Conservation (phyloP, 2,329 filamentous ascomycete genomes). For the Chaetomiaceae sp. region DNA sequence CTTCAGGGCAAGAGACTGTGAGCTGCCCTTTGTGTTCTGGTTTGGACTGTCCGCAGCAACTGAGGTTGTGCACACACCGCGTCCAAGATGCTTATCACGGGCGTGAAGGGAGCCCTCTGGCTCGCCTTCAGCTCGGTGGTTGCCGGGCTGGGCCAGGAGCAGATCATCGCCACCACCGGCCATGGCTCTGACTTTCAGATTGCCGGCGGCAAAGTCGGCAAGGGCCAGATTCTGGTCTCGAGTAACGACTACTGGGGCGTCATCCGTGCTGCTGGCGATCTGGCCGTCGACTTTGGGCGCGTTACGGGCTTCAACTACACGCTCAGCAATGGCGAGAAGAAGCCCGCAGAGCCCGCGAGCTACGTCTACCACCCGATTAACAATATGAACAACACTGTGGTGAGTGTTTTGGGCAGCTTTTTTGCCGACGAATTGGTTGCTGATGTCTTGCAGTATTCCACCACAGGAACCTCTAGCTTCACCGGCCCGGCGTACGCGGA, state of each 20-base stretch:
- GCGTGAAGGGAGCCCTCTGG: slow-evolving; percentile 22
- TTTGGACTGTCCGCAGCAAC: neutral
- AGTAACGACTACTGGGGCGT: slow-evolving; percentile 62
- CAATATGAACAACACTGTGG: slow-evolving; percentile 43
- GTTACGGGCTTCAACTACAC: slow-evolving; percentile 63
- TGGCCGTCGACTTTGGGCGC: slow-evolving; percentile 65
- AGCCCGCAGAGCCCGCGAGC: slow-evolving; percentile 31
- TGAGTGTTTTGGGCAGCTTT: slow-evolving; percentile 26
- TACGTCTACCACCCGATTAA: slow-evolving; percentile 43
- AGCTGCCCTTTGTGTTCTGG: neutral
- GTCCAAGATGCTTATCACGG: slow-evolving; percentile 21
- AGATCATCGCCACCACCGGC: slow-evolving; percentile 39
- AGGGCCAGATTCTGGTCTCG: slow-evolving; percentile 51
- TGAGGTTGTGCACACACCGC: neutral
- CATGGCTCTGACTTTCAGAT: slow-evolving; percentile 31
- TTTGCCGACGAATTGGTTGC: neutral
- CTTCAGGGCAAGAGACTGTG: slow-evolving; percentile 2
- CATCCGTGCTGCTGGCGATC: slow-evolving; percentile 60
- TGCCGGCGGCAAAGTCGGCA: slow-evolving; percentile 33
- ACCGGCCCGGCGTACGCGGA: slow-evolving; percentile 41
- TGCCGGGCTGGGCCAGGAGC: slow-evolving; percentile 39
- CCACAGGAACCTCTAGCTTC: slow-evolving; percentile 39
- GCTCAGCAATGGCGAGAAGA: slow-evolving; percentile 44
- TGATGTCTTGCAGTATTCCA: slow-evolving; percentile 35
- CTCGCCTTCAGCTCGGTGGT: slow-evolving; percentile 24